A percentile compares a stretch with the other conserved stretches of the same genome.
phyloP scores from a whole-genome alignment of 2,329 filamentous ascomycete species.

The Beauveria sp. region DNA sequence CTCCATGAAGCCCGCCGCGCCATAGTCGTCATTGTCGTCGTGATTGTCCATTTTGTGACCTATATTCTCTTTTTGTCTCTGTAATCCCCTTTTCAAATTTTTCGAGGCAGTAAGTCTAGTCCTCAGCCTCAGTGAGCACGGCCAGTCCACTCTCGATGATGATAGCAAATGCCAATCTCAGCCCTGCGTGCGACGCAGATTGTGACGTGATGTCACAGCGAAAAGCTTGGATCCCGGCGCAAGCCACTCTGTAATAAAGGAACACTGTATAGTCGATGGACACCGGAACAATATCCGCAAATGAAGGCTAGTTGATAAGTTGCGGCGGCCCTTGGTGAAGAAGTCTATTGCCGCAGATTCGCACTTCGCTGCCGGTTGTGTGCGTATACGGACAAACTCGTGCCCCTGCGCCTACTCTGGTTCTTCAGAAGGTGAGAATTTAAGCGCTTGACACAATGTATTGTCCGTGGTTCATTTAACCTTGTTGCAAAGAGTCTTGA shows the following conservation, averaged over 20 bases:
- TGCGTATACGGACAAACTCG: background rate
- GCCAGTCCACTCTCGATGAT: background rate
- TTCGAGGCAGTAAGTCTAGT: no score
- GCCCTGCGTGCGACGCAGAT: background rate
- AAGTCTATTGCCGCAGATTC: no score
- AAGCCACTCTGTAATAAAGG: background rate
- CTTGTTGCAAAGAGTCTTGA: background rate
- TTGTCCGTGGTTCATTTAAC: background rate
- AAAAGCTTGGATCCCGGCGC: background rate
- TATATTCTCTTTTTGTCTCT: background rate
- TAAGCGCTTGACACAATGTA: background rate
- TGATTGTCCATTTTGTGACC: background rate
- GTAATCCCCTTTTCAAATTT: background rate
- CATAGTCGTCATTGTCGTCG: conserved; percentile 27
- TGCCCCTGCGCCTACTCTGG: no score
- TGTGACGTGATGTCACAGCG: conserved; percentile 1
- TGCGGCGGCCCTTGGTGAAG: no score
- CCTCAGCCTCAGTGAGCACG: background rate
- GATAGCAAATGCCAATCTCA: background rate
- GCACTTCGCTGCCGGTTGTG: no score
- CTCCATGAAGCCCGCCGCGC: conserved; percentile 55
- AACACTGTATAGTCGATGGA: no score
- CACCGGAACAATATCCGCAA: no score
- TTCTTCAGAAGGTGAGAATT: background rate
- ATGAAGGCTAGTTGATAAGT: no score